Evolutionary conservation across 2,329 filamentous ascomycete genomes (phyloP).

Genomic region (Bipolaris zeicola): DNA sequence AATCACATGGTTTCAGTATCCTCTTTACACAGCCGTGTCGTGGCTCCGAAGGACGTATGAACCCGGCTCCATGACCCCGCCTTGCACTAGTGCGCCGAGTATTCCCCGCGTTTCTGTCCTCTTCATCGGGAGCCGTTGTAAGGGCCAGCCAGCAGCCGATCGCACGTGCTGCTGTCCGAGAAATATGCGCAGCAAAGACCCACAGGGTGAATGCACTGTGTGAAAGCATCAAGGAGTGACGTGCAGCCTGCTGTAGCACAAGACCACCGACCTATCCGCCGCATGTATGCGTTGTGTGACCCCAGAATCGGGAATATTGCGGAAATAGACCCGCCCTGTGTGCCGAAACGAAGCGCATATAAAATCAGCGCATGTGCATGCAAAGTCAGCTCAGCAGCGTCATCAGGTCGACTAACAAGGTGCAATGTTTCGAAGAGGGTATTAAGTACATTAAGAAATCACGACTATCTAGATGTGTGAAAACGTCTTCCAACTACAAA

Average conservation of each 20-base stretch:
- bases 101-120: conserved; percentile 21
- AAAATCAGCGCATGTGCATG: not conserved
- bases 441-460: conserved; percentile 17
- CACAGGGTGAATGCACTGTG: not conserved
- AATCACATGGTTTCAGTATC: conserved; percentile 20
- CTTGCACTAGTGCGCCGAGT: conserved; percentile 26
- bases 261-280: not conserved
- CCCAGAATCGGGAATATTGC: not conserved
- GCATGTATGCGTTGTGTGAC: not conserved
- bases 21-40: conserved; percentile 25
- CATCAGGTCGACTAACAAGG: not conserved
- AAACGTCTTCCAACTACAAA: conserved; percentile 7
- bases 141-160: conserved; percentile 10
- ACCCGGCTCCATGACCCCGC: conserved; percentile 26
- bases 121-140: conserved; percentile 10
- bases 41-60: conserved; percentile 19
- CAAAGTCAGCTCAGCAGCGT: not conserved
- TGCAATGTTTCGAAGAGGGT: conserved; percentile 2
- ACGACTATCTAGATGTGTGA: conserved; percentile 15
- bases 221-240: not conserved
- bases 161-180: conserved; percentile 3
- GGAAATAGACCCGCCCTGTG: not conserved
- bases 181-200: conserved; percentile 1
- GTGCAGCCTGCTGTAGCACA: no score
- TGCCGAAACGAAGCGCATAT: not conserved